Evolutionary conservation across 768 basidiomycete species (phyloP), one percentile per base, ranked within the genome.

Genomic region (Trichaptum fuscoviolaceum): DNA sequence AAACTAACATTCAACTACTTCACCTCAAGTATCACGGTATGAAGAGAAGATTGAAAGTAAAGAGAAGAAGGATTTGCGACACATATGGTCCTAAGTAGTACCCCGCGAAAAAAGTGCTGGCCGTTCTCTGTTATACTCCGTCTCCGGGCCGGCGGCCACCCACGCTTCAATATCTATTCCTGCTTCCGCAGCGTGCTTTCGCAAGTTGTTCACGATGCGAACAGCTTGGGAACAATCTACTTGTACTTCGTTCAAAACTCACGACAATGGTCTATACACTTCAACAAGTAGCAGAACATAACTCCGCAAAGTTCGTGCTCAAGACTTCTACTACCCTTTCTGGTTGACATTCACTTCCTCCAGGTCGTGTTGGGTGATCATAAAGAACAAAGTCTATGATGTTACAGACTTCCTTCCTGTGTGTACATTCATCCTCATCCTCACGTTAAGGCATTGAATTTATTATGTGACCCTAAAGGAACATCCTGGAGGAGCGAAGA

Each of bases 281-380:
- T 59, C 74, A 84, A 27, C 83, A 91, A 73, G 82, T 92, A 24
- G 81, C 86, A 27, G 73, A 83, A 63, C 89, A 92, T 75, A 86
- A 84, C 70, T 81, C 82, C 20, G 57, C 76, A 23, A 72, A 77
- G 90, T 89, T 67, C 57, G 80, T 74, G 24, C 26, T 34, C 24
- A 67, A 52, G 42, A 52, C 42, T 30, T 30, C 30, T 60, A 15
- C 7, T 7, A 15, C 35, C 7, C 35, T n/a, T n/a, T 65, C 12
- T 8, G 66, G 20, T 59, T 57, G 63, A 66, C 62, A 23, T 63
- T 62, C 67, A 34, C 57, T 57, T n/a, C 57, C 20, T 57, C 7
- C 67, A 90, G 89, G 52, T 90, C 89, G 20, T 93, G 92, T 73
- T 95, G 93, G 93, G 87, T 95, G 70, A 87, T 94, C 72, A 90